Percentiles rank a stretch among this genome's conserved stretches.
Conservation (phyloP, 83 land plant genomes). For the Thuja plicata region DNA sequence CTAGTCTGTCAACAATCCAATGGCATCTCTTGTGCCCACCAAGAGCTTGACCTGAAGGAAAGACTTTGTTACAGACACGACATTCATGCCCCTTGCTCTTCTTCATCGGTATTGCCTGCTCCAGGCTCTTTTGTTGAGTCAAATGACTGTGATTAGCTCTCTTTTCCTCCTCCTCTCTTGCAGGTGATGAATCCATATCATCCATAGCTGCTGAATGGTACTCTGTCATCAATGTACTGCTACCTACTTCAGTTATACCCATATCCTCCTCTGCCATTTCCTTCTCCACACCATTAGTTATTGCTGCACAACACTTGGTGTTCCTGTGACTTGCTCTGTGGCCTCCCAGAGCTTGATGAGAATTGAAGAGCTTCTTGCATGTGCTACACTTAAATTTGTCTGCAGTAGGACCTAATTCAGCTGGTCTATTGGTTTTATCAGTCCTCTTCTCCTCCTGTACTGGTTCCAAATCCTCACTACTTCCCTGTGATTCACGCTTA, state of each 20-base stretch:
- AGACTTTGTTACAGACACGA: conserved; percentile 20
- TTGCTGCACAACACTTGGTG: neutral
- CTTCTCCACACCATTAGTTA: neutral
- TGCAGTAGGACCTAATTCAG: neutral
- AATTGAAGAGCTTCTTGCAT: conserved; percentile 42
- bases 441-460: neutral
- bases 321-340: conserved; percentile 63
- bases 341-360: conserved; percentile 61
- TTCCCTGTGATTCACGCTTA: neutral
- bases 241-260: neutral
- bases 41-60: conserved; percentile 33
- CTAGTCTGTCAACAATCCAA: conserved; percentile 13
- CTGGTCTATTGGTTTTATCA: neutral
- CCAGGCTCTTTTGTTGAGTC: neutral
- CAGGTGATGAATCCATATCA: neutral
- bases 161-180: neutral
- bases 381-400: conserved; percentile 33
- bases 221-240: neutral
- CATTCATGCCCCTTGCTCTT: conserved; percentile 16
- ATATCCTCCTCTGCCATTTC: neutral
- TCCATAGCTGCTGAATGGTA: neutral
- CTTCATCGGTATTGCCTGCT: neutral
- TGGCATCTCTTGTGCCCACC: conserved; percentile 39
- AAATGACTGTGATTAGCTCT: neutral
- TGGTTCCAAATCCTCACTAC: neutral